Evolutionary conservation across 768 basidiomycete species (phyloP).

Genomic region (Rhizopogon sp.): DNA sequence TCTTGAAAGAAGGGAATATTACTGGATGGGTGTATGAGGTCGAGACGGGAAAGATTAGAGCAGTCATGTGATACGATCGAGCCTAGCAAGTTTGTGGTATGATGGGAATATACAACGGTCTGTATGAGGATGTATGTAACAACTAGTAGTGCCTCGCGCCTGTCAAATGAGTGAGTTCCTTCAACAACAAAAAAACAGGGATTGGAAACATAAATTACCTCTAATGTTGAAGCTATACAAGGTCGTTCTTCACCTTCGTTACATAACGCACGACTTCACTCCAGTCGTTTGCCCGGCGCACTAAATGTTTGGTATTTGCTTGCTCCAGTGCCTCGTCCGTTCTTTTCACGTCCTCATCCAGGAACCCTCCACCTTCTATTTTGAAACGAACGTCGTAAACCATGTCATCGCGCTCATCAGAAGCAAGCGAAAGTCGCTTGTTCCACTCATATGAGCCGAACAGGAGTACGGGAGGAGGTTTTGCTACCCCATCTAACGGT

Average conservation of each 20-base stretch:
- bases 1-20: conserved; percentile 47
- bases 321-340: conserved; percentile 35
- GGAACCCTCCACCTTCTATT: conserved; percentile 47
- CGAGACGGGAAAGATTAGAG: conserved; percentile 50
- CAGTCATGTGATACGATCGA: conserved; percentile 1
- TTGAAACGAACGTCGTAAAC: conserved; percentile 46
- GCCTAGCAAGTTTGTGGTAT: background rate
- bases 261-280: conserved; percentile 36
- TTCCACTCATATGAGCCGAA: conserved; percentile 82
- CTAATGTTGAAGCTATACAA: background rate
- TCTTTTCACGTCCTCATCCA: conserved; percentile 40
- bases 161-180: background rate
- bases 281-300: conserved; percentile 56
- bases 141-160: background rate
- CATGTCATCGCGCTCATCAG: conserved; percentile 46
- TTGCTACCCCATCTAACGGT: conserved; percentile 6
- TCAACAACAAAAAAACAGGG: too few species aligned
- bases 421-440: conserved; percentile 43
- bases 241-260: background rate
- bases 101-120: background rate
- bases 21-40: conserved; percentile 70
- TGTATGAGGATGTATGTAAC: background rate
- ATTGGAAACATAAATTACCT: background rate
- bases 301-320: conserved; percentile 38
- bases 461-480: conserved; percentile 54